Evolutionary conservation across 106 monocot species (phyloP), one percentile per base, ranked within the genome.

Genomic region (Vanilla planifolia): DNA sequence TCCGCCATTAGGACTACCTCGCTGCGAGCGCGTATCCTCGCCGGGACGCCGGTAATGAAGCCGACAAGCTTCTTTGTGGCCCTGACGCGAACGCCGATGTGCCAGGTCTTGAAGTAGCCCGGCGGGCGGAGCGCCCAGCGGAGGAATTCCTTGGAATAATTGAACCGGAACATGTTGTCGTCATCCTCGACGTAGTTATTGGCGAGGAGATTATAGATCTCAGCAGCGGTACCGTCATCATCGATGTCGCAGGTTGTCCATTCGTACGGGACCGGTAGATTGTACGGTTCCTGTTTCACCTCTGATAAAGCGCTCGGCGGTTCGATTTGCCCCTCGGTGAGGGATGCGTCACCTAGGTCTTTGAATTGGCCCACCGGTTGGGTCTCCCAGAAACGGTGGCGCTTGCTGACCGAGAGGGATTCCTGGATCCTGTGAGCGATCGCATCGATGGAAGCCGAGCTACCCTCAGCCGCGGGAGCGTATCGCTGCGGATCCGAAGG

Each of bases 161-260:
- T 86, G 73, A 92, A 92, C 0, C 86, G 67, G 73, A 92, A 92
- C 91, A 92, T 86, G 71, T 77, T 92, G 74, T 92, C 91, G 62
- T 92, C 91, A 48, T 92, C 91, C 56, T 92, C 86, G 21, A 92
- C 91, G 66, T 92, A 92, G 79, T 92, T 92, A 68, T 65, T 61
- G 21, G 82, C 61, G 69, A 92, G 80, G 51, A 92, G 82, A 47
- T 28, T 45, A 68, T 85, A 91, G 17, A 91, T 71, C 79, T 91
- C 90, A 23, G 67, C 50, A 73, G 73, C 68, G 45, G 72, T 72
- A 26, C 28, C 40, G 9, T 62, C 77, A 58, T 83, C 75, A 44
- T 77, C 71, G 55, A 92, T 70, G 69, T 92, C 86, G 69, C 85
- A 86, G 48, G 77, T 83, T 3, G 77, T 55, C 91, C 91, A 92